phyloP scores from a whole-genome alignment of 352 stramenopile genomes.

The Phytophthora melonis region DNA sequence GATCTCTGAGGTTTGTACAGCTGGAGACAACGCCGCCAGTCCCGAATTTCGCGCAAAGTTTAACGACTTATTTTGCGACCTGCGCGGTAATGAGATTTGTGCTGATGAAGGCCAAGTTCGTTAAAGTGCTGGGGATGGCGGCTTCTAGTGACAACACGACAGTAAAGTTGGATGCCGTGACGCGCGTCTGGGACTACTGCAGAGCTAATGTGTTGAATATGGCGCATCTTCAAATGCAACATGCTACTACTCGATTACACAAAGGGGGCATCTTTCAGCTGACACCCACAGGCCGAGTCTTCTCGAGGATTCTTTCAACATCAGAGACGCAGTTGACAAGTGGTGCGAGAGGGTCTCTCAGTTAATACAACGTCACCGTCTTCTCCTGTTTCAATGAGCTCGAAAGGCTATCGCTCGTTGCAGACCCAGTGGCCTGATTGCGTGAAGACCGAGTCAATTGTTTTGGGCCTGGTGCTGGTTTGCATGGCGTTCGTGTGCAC shows the following conservation, averaged over 20 bases:
- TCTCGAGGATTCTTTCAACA: constrained; percentile 13
- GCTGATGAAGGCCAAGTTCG: not conserved
- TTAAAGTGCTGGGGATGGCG: not conserved
- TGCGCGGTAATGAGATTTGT: not conserved
- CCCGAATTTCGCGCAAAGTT: not conserved
- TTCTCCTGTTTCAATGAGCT: constrained; percentile 19
- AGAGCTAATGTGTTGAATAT: not conserved
- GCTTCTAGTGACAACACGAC: not conserved
- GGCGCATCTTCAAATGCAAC: too few relatives aligned
- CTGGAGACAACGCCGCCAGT: not conserved
- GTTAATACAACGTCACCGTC: constrained; percentile 1
- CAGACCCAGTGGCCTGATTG: constrained; percentile 22
- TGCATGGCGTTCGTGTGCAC: not conserved
- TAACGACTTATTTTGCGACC: not conserved
- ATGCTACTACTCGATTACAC: not conserved
- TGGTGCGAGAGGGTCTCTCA: constrained; percentile 24
- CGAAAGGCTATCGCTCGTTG: constrained; percentile 17
- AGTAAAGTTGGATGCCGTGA: not conserved
- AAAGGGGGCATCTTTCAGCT: not conserved
- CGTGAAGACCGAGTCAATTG: constrained; percentile 15
- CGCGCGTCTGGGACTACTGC: not conserved
- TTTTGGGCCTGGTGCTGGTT: constrained; percentile 1
- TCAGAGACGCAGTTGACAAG: constrained; percentile 9
- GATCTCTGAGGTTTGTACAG: not conserved
- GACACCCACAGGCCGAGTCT: not conserved